Evolutionary conservation across 2,329 filamentous ascomycete genomes (phyloP).

Genomic region (Dissoconium aciculare): DNA sequence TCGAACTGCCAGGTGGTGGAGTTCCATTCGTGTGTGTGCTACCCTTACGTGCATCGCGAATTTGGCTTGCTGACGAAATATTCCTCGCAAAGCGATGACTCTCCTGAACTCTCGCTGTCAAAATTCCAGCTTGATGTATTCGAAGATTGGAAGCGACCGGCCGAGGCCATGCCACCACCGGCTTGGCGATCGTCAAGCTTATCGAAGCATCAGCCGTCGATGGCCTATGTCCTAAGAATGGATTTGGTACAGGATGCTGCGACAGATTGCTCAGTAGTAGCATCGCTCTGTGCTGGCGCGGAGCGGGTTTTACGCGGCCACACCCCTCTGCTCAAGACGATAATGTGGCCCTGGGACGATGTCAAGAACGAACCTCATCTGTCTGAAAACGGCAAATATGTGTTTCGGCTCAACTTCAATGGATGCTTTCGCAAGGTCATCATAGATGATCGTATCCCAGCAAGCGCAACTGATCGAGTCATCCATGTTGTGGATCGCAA

Average conservation of each 20-base stretch:
- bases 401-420: conserved; percentile 90
- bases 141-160: conserved; percentile 65
- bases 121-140: conserved; percentile 60
- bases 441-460: conserved; percentile 77
- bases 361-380: conserved; percentile 41
- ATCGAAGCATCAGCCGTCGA: conserved; percentile 32
- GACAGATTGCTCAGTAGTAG: conserved; percentile 93
- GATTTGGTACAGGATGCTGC: conserved; percentile 92
- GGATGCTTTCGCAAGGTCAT: conserved; percentile 76
- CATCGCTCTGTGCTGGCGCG: conserved; percentile 73
- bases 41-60: conserved; percentile 13
- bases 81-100: conserved; percentile 42
- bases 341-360: conserved; percentile 59
- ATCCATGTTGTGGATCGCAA: conserved; percentile 79
- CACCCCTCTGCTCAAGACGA: conserved; percentile 52
- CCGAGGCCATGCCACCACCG: conserved; percentile 45
- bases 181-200: conserved; percentile 23
- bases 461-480: conserved; percentile 56
- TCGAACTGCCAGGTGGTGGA: conserved; percentile 38
- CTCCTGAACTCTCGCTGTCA: conserved; percentile 56
- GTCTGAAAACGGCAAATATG: conserved; percentile 74
- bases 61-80: background rate
- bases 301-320: conserved; percentile 55
- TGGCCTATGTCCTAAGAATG: conserved; percentile 44
- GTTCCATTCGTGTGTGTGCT: conserved; percentile 47